phyloP scores from a whole-genome alignment of 23 red algal genomes.

The Chondrus crispus region DNA sequence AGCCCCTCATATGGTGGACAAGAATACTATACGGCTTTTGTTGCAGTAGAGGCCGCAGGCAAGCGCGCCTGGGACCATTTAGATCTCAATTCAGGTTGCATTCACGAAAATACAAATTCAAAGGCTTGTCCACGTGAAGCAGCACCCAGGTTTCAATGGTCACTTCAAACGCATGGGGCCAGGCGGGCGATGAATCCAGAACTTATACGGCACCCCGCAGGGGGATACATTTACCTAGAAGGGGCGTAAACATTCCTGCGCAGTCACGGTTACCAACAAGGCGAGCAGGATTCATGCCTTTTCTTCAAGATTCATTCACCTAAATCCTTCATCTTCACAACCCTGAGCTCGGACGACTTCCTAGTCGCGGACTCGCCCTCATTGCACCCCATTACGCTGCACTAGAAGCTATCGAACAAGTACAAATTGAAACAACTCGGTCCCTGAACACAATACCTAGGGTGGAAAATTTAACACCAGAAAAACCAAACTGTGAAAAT shows the following conservation, averaged over 20 bases:
- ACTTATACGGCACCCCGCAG: not conserved
- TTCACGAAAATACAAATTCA: not conserved
- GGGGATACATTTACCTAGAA: not conserved
- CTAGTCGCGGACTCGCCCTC: too few relatives aligned
- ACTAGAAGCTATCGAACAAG: too few relatives aligned
- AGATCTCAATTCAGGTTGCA: slow-evolving; percentile 4
- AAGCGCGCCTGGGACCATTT: not conserved
- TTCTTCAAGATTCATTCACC: not conserved
- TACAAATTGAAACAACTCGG: too few relatives aligned
- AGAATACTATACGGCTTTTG: not conserved
- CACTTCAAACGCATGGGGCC: not conserved
- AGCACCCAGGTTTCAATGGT: not conserved
- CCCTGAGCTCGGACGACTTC: slow-evolving; percentile 8
- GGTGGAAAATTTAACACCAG: too few relatives aligned
- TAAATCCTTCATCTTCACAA: not conserved
- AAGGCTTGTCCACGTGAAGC: not conserved
- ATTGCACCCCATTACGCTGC: too few relatives aligned
- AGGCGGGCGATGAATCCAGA: not conserved
- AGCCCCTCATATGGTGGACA: not conserved
- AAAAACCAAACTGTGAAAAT: too few relatives aligned
- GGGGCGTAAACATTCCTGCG: not conserved
- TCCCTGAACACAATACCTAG: too few relatives aligned
- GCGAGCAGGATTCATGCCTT: not conserved
- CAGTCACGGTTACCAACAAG: not conserved
- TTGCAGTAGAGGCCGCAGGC: not conserved